phyloP scores from a whole-genome alignment of 306 rosid species.

The Trifolium repens region DNA sequence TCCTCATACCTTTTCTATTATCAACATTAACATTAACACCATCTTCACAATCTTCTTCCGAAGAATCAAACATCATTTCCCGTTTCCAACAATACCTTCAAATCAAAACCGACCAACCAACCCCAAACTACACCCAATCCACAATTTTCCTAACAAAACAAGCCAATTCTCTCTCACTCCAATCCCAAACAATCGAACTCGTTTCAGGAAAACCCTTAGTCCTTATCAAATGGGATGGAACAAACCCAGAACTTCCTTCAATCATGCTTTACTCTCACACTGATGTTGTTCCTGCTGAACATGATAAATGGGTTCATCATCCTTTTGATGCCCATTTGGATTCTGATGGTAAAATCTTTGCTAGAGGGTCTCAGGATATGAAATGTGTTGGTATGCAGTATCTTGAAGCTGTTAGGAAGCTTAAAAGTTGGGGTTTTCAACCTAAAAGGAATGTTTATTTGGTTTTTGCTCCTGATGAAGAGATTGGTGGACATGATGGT shows the following conservation, averaged over 20 bases:
- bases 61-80: constrained; percentile 41
- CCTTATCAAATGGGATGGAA: constrained; percentile 82
- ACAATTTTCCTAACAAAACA: constrained; percentile 60
- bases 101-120: constrained; percentile 86
- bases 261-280: constrained; percentile 90
- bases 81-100: constrained; percentile 81
- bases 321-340: constrained; percentile 79
- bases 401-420: constrained; percentile 78
- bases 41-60: background rate
- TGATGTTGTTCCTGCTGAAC: constrained; percentile 82
- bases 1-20: constrained; percentile 26
- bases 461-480: constrained; percentile 86
- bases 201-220: constrained; percentile 68
- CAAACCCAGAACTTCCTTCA: constrained; percentile 65
- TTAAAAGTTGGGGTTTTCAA: constrained; percentile 56
- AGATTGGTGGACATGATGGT: constrained; percentile 84
- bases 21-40: background rate
- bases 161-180: constrained; percentile 70
- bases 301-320: constrained; percentile 69
- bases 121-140: constrained; percentile 66
- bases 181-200: constrained; percentile 67
- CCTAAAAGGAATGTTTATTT: constrained; percentile 68
- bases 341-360: constrained; percentile 53
- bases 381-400: constrained; percentile 95
- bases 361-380: constrained; percentile 94